These are phyloP conservation scores for Claviceps fusiformis DNA, from an alignment of 2,329 filamentous ascomycete species.

Conservation along the genomic window DNA sequence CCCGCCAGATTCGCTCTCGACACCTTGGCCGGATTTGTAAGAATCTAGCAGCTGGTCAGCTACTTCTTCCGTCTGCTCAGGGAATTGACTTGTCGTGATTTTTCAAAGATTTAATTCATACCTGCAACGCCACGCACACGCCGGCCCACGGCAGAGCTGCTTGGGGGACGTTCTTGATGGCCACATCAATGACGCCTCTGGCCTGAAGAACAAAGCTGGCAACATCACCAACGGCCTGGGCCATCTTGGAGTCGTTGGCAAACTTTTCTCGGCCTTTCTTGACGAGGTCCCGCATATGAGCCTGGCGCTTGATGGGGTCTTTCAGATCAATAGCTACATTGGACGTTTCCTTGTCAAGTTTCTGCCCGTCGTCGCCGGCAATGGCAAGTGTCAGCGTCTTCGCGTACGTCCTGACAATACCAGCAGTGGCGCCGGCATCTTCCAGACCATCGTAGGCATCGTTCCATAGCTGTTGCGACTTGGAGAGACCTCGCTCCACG, in stretches of 20 bases:
- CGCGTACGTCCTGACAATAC: slow-evolving; percentile 6
- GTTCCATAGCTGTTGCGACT: slow-evolving; percentile 7
- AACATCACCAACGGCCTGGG: slow-evolving; percentile 6
- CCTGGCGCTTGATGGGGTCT: slow-evolving; percentile 6
- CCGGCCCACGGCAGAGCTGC: slow-evolving; percentile 7
- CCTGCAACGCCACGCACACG: slow-evolving; percentile 7
- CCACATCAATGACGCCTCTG: slow-evolving; percentile 6
- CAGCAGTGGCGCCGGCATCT: slow-evolving; percentile 2
- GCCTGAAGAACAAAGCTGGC: slow-evolving; percentile 7
- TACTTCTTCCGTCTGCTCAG: neutral
- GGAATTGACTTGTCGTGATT: neutral
- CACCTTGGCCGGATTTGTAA: slow-evolving; percentile 6
- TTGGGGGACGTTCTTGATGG: slow-evolving; percentile 6
- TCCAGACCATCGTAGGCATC: slow-evolving; percentile 6
- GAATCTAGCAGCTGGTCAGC: slow-evolving; percentile 4
- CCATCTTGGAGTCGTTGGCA: slow-evolving; percentile 5
- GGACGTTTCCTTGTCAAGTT: neutral
- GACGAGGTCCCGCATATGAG: slow-evolving; percentile 7
- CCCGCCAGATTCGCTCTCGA: slow-evolving; percentile 5
- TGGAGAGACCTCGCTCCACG: slow-evolving; percentile 1
- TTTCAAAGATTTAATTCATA: neutral
- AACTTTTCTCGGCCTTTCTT: slow-evolving; percentile 7
- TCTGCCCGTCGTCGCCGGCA: slow-evolving; percentile 3
- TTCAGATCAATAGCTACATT: slow-evolving; percentile 3
- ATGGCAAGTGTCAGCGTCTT: slow-evolving; percentile 6